A percentile compares a stretch with the other conserved stretches of the same genome.
These are phyloP conservation scores for Calonectria leucothoes DNA, from an alignment of 2,329 filamentous ascomycete species.

Conservation along the genomic window DNA sequence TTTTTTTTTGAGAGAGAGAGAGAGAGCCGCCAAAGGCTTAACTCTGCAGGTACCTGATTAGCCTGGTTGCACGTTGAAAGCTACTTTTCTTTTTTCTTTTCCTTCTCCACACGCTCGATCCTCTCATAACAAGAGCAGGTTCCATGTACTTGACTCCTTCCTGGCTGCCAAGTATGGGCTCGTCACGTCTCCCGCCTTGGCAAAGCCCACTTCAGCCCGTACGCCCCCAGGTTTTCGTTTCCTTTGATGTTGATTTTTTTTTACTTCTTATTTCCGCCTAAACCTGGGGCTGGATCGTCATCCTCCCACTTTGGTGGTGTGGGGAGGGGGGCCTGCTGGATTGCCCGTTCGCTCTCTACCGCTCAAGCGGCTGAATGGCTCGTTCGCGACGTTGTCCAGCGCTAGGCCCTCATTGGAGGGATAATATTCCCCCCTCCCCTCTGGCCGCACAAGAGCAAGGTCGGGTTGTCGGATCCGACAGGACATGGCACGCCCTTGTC, in stretches of 20 bases:
- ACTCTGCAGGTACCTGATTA: neutral
- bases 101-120: conserved; percentile 9
- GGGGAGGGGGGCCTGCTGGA: neutral
- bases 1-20: neutral
- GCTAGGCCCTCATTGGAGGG: conserved; percentile 10
- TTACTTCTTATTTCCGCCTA: neutral
- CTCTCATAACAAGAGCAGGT: neutral
- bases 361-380: conserved; percentile 7
- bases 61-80: neutral
- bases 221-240: neutral
- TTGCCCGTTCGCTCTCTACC: neutral
- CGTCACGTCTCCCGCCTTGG: neutral
- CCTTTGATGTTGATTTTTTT: neutral
- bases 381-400: neutral
- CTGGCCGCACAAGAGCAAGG: neutral
- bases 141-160: neutral
- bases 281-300: neutral
- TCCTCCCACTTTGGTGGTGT: neutral
- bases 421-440: neutral
- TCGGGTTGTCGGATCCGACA: neutral
- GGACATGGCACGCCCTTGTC: neutral
- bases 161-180: neutral
- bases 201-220: conserved; percentile 4
- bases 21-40: neutral
- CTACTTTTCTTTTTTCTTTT: neutral